phyloP scores from a whole-genome alignment of 805 yeast species.

The Saccharomycopsis sp. region DNA sequence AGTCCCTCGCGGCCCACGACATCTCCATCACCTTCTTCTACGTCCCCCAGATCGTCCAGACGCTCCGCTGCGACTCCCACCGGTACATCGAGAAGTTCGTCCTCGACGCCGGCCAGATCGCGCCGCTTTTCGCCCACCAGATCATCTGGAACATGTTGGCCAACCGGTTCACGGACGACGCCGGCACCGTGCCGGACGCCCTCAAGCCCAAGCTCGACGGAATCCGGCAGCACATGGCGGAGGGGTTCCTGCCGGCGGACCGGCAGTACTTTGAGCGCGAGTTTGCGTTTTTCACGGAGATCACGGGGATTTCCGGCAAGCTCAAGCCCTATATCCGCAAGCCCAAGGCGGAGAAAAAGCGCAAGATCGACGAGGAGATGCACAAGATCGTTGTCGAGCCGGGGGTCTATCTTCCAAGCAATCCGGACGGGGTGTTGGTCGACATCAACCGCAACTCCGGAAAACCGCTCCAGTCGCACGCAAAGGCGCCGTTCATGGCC shows the following conservation, averaged over 20 bases:
- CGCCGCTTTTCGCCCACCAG: constrained; percentile 92
- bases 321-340: constrained; percentile 91
- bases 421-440: constrained; percentile 91
- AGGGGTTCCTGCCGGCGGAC: constrained; percentile 54
- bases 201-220: constrained; percentile 78
- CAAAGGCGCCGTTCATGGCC: constrained; percentile 98
- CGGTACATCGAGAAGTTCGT: constrained; percentile 89
- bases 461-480: constrained; percentile 92
- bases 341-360: constrained; percentile 92
- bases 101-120: constrained; percentile 84
- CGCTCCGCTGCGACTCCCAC: constrained; percentile 68
- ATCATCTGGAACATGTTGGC: constrained; percentile 98
- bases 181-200: constrained; percentile 68
- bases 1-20: constrained; percentile 82
- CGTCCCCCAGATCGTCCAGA: constrained; percentile 96
- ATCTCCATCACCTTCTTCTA: constrained; percentile 87
- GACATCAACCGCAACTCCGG: constrained; percentile 92
- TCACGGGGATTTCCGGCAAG: constrained; percentile 90
- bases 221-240: constrained; percentile 59
- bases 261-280: constrained; percentile 68
- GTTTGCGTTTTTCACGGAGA: constrained; percentile 83
- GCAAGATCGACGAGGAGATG: constrained; percentile 96
- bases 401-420: constrained; percentile 90
- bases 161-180: constrained; percentile 86
- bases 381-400: constrained; percentile 59